phyloP scores from a whole-genome alignment of 2,329 filamentous ascomycete species.

The Talaromyces sp. region DNA sequence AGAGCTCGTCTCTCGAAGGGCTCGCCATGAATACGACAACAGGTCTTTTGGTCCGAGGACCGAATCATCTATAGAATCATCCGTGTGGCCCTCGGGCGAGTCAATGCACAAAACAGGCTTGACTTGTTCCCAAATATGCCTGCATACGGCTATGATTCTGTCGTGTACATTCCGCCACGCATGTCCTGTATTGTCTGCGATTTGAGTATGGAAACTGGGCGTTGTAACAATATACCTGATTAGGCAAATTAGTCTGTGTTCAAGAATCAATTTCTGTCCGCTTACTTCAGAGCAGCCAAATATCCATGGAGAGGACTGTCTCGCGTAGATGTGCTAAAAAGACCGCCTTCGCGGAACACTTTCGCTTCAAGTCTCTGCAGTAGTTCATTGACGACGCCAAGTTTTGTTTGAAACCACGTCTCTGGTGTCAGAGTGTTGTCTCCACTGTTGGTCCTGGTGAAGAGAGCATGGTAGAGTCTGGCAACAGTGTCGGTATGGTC shows the following conservation, averaged over 20 bases:
- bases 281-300: slow-evolving; percentile 60
- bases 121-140: slow-evolving; percentile 70
- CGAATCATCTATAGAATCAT: slow-evolving; percentile 59
- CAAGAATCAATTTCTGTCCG: slow-evolving; percentile 2
- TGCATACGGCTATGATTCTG: slow-evolving; percentile 56
- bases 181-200: slow-evolving; percentile 19
- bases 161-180: slow-evolving; percentile 28
- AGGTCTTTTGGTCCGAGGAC: slow-evolving; percentile 76
- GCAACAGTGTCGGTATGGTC: slow-evolving; percentile 92
- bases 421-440: slow-evolving; percentile 13
- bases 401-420: slow-evolving; percentile 31
- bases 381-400: slow-evolving; percentile 52
- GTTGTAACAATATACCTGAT: slow-evolving; percentile 47
- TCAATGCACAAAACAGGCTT: slow-evolving; percentile 80
- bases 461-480: slow-evolving; percentile 65
- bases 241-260: neutral
- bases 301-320: slow-evolving; percentile 64
- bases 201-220: slow-evolving; percentile 28
- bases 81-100: slow-evolving; percentile 77
- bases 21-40: slow-evolving; percentile 90
- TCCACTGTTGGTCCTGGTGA: slow-evolving; percentile 46
- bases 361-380: slow-evolving; percentile 60
- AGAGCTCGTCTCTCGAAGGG: slow-evolving; percentile 86
- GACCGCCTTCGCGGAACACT: slow-evolving; percentile 54
- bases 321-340: slow-evolving; percentile 62